Percentiles rank a stretch among this genome's conserved stretches.
Conservation (phyloP, 495 filamentous ascomycete genomes). For the Glarea lozoyensis region DNA sequence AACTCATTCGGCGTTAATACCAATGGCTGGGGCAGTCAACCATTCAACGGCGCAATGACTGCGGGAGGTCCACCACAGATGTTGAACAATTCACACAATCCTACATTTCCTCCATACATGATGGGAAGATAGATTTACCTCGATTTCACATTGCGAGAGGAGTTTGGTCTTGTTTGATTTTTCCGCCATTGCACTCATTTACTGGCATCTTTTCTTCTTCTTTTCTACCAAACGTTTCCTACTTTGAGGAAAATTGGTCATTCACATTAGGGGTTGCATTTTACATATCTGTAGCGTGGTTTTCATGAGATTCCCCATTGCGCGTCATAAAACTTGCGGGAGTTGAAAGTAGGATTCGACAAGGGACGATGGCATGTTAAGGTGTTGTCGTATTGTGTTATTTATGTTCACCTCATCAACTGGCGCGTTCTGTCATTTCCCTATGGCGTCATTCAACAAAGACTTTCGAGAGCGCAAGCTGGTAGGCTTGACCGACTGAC, state of each 20-base stretch:
- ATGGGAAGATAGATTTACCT: conserved; percentile 40
- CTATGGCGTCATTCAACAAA: conserved; percentile 16
- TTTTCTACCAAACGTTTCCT: conserved; percentile 11
- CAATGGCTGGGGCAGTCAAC: conserved; percentile 34
- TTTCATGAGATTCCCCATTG: conserved; percentile 24
- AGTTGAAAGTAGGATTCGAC: conserved; percentile 20
- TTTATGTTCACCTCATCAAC: conserved; percentile 11
- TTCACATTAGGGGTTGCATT: conserved; percentile 20
- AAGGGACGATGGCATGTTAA: conserved; percentile 17
- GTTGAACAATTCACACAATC: conserved; percentile 35
- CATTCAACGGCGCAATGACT: conserved; percentile 27
- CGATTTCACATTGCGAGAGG: conserved; percentile 1
- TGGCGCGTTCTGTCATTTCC: conserved; percentile 21
- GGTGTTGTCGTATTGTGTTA: conserved; percentile 15
- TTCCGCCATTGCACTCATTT: conserved; percentile 8
- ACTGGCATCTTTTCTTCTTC: conserved; percentile 5
- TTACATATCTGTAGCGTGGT: conserved; percentile 22
- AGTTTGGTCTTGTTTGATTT: conserved; percentile 3
- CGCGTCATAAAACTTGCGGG: conserved; percentile 20
- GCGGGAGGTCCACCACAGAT: conserved; percentile 31
- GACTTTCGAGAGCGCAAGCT: conserved; percentile 22
- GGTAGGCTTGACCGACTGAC: conserved; percentile 16
- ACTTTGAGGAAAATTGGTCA: conserved; percentile 15
- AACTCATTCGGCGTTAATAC: conserved; percentile 29
- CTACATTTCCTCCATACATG: conserved; percentile 49